These are phyloP conservation scores for Quercus parvula DNA, from an alignment of 306 rosid genomes.

Conservation along the genomic window DNA sequence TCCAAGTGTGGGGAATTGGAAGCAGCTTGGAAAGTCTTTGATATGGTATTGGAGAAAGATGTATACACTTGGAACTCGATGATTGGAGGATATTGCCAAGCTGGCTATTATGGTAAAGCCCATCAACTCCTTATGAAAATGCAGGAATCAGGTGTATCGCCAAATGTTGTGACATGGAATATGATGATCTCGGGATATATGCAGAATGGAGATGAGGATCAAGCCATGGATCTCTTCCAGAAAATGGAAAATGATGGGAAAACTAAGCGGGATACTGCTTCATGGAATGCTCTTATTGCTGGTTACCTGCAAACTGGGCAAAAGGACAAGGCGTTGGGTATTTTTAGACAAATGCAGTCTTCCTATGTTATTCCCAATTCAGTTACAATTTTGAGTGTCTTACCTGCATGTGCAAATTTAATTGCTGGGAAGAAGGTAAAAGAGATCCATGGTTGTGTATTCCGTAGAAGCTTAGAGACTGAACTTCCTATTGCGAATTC, in stretches of 20 bases:
- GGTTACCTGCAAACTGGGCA: constrained; percentile 72
- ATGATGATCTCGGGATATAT: constrained; percentile 83
- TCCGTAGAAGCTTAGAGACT: constrained; percentile 61
- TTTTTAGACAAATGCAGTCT: constrained; percentile 82
- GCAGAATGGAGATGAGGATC: constrained; percentile 75
- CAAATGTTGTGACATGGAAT: constrained; percentile 84
- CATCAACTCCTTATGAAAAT: constrained; percentile 72
- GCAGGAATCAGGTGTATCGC: constrained; percentile 71
- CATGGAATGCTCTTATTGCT: constrained; percentile 87
- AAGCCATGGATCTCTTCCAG: constrained; percentile 73
- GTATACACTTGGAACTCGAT: constrained; percentile 89
- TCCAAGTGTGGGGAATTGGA: constrained; percentile 78
- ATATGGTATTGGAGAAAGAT: constrained; percentile 61
- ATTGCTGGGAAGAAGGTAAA: constrained; percentile 58
- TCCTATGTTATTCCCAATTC: constrained; percentile 50
- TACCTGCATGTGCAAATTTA: constrained; percentile 73
- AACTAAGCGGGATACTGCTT: constrained; percentile 64
- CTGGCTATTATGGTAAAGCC: constrained; percentile 87
- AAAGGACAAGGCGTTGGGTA: constrained; percentile 64
- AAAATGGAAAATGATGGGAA: constrained; percentile 77
- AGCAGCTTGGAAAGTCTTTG: constrained; percentile 66
- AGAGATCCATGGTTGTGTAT: constrained; percentile 77
- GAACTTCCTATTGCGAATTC: constrained; percentile 62
- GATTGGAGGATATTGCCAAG: constrained; percentile 87
- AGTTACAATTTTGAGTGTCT: constrained; percentile 71